Percentiles rank a stretch among this genome's conserved stretches.
phyloP scores from a whole-genome alignment of 768 basidiomycete species.

The Russula virescens region DNA sequence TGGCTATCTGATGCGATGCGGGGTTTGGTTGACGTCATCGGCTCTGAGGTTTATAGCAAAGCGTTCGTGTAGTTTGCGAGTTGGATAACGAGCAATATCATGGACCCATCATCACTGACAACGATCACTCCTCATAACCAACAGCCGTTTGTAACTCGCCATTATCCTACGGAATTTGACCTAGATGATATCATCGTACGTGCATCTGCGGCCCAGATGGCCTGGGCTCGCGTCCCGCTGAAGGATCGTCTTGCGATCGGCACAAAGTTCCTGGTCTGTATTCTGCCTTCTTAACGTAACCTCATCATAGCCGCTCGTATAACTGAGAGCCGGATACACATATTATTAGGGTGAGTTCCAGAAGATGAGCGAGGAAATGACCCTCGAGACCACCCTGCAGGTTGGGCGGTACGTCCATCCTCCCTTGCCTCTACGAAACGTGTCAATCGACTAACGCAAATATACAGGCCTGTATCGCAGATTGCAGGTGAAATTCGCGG shows the following conservation, averaged over 20 bases:
- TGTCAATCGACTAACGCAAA: not conserved
- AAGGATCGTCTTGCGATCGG: constrained; percentile 65
- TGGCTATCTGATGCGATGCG: constrained; percentile 60
- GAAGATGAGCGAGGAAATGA: constrained; percentile 53
- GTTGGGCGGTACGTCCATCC: constrained; percentile 74
- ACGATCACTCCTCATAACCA: constrained; percentile 83
- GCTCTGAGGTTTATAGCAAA: constrained; percentile 57
- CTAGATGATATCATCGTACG: constrained; percentile 55
- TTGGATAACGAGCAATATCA: not conserved
- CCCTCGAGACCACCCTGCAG: constrained; percentile 73
- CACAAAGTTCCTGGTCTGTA: constrained; percentile 61
- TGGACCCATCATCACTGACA: constrained; percentile 45
- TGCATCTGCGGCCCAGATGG: constrained; percentile 62
- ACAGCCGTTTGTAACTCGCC: constrained; percentile 56
- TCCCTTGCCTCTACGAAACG: not conserved
- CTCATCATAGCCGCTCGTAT: not conserved
- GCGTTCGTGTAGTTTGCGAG: constrained; percentile 43
- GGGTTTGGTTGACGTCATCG: constrained; percentile 49
- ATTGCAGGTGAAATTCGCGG: constrained; percentile 74
- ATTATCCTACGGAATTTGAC: constrained; percentile 54
- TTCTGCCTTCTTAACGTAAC: constrained; percentile 25
- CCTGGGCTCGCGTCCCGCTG: constrained; percentile 58
- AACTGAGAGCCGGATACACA: not conserved
- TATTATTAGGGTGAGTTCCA: constrained; percentile 43
- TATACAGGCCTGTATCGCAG: constrained; percentile 68